phyloP scores from a whole-genome alignment of 192 early-diverging fungal genomes.

The Coemansia sp. region DNA sequence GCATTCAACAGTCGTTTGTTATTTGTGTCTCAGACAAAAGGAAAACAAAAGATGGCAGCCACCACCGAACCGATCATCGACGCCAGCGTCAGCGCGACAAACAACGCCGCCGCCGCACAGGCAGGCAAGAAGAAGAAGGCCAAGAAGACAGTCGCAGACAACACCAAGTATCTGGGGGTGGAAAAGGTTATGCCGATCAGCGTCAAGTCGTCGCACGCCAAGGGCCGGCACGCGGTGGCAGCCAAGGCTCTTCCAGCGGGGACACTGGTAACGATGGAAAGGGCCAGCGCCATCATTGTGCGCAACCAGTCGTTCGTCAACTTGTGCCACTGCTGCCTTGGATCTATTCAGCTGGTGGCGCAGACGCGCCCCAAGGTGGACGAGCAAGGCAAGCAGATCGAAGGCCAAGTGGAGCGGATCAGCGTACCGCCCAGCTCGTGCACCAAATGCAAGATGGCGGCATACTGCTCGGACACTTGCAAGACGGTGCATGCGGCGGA shows the following conservation, averaged over 20 bases:
- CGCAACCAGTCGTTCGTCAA: constrained; percentile 56
- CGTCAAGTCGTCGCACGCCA: constrained; percentile 52
- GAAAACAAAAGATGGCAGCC: constrained; percentile 33
- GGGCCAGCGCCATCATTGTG: constrained; percentile 56
- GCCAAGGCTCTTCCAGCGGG: constrained; percentile 50
- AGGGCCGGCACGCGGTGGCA: constrained; percentile 58
- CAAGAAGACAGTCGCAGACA: constrained; percentile 53
- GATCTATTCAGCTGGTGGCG: constrained; percentile 35
- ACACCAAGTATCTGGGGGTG: constrained; percentile 44
- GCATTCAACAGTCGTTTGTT: too few species aligned
- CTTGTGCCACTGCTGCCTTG: constrained; percentile 59
- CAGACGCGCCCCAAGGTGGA: constrained; percentile 47
- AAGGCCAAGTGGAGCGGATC: constrained; percentile 29
- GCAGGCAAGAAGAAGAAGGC: constrained; percentile 51
- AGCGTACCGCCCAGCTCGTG: constrained; percentile 32
- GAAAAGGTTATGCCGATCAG: constrained; percentile 40
- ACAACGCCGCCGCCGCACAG: constrained; percentile 6
- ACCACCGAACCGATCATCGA: constrained; percentile 51
- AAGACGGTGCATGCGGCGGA: constrained; percentile 30
- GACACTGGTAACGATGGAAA: constrained; percentile 54
- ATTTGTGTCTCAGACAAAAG: too few species aligned
- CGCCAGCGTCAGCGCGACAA: constrained; percentile 20
- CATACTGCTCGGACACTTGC: constrained; percentile 62
- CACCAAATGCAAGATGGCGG: constrained; percentile 53
- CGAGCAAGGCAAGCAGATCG: constrained; percentile 37